Evolutionary conservation across 1,284 basidiomycete species (phyloP).

Genomic region (Phaffia rhodozyma): DNA sequence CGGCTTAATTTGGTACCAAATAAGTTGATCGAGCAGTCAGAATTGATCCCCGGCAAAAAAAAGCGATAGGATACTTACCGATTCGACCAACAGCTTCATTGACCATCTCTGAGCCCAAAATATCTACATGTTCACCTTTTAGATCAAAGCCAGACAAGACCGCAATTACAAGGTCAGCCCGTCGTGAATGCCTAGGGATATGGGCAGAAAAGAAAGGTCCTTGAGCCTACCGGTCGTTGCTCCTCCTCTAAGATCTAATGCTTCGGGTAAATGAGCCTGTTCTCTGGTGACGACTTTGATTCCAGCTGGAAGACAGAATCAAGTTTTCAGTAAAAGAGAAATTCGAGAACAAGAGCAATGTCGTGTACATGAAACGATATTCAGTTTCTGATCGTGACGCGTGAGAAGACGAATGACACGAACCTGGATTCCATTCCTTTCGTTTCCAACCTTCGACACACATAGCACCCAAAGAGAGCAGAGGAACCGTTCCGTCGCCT

Average conservation of each 20-base stretch:
- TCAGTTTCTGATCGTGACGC: too few species aligned
- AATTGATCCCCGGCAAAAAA: background rate
- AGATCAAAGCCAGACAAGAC: conserved; percentile 25
- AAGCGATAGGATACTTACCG: conserved; percentile 18
- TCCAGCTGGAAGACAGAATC: conserved; percentile 34
- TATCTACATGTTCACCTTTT: conserved; percentile 68
- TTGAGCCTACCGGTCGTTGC: conserved; percentile 52
- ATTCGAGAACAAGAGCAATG: too few species aligned
- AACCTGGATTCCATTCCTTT: conserved; percentile 74
- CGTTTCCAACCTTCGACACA: conserved; percentile 91
- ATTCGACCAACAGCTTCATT: conserved; percentile 86
- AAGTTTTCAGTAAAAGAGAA: too few species aligned
- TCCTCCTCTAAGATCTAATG: conserved; percentile 69
- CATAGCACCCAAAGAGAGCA: conserved; percentile 86
- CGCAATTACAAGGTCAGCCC: background rate
- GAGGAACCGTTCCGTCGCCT: conserved; percentile 83
- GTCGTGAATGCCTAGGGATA: background rate
- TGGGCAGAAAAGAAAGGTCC: background rate
- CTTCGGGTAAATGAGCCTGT: conserved; percentile 62
- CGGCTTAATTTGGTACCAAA: conserved; percentile 20
- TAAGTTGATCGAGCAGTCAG: background rate
- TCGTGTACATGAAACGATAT: too few species aligned
- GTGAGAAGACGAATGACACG: too few species aligned
- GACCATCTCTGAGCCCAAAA: conserved; percentile 72
- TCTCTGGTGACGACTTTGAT: conserved; percentile 79